A percentile compares a stretch with the other conserved stretches of the same genome.
phyloP scores from a whole-genome alignment of 805 yeast genomes.

The Wickerhamia fluorescens region DNA sequence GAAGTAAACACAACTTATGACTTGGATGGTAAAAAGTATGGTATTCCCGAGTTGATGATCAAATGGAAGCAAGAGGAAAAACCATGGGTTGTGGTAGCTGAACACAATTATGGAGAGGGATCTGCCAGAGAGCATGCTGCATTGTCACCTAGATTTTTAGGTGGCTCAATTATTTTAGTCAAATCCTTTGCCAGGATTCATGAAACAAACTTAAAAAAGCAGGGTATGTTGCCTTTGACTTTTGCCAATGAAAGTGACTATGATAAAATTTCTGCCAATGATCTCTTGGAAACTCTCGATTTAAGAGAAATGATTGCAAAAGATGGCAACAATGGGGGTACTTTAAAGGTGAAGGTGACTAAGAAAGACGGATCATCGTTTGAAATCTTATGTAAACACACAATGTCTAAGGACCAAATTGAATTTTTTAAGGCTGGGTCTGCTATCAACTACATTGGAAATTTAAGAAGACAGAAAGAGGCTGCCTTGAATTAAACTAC shows the following conservation, averaged over 20 bases:
- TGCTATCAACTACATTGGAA: constrained; percentile 88
- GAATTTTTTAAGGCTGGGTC: constrained; percentile 97
- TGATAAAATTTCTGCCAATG: constrained; percentile 73
- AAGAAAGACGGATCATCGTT: constrained; percentile 66
- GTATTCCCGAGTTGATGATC: constrained; percentile 95
- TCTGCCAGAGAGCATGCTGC: constrained; percentile 99
- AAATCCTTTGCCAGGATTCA: constrained; percentile 98
- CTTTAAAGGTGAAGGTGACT: constrained; percentile 61
- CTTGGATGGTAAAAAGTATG: constrained; percentile 64
- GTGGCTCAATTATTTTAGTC: constrained; percentile 81
- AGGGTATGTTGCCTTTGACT: constrained; percentile 93
- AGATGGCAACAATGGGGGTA: constrained; percentile 85
- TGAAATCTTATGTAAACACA: constrained; percentile 76
- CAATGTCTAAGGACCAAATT: constrained; percentile 94
- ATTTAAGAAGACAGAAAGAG: constrained; percentile 29
- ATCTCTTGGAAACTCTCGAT: constrained; percentile 67
- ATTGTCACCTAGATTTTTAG: constrained; percentile 87
- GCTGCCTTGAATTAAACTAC: no score
- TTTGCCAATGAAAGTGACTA: constrained; percentile 88
- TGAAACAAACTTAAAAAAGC: constrained; percentile 96
- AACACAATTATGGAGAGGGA: constrained; percentile 99
- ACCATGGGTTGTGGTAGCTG: constrained; percentile 96
- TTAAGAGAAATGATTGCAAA: constrained; percentile 70
- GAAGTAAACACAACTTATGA: constrained; percentile 90
- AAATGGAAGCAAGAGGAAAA: constrained; percentile 82